These are phyloP conservation scores for Durio zibethinus DNA, from an alignment of 345 rosid species.

Conservation along the genomic window DNA sequence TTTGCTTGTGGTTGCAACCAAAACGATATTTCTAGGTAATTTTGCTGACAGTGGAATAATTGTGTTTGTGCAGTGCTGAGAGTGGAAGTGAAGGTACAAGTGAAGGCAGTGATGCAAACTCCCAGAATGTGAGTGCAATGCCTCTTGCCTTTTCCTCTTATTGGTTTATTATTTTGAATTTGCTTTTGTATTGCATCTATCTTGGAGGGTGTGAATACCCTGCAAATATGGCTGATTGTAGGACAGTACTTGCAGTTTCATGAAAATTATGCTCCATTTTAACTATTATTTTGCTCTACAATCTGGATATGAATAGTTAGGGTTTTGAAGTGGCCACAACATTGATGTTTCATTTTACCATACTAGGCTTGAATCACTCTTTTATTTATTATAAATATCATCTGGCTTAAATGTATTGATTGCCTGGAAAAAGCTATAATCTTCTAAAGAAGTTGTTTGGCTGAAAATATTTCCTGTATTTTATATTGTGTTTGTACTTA, in stretches of 20 bases:
- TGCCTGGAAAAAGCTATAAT: not conserved
- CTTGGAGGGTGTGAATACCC: not conserved
- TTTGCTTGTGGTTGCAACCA: constrained; percentile 3
- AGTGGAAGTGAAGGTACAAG: constrained; percentile 93
- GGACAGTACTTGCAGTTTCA: not conserved
- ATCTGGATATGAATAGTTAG: not conserved
- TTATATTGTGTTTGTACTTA: not conserved
- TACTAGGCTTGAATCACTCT: not conserved
- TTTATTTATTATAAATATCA: not conserved
- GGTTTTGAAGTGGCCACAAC: not conserved
- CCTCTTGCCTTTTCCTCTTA: constrained; percentile 2
- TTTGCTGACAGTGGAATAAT: constrained; percentile 26
- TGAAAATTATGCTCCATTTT: not conserved
- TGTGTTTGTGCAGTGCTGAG: constrained; percentile 57
- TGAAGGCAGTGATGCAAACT: constrained; percentile 95
- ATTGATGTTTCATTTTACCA: not conserved
- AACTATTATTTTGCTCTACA: not conserved
- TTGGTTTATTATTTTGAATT: not conserved
- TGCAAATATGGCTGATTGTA: not conserved
- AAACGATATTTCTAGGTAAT: not conserved
- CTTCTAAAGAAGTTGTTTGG: not conserved
- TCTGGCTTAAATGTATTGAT: not conserved
- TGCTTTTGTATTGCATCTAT: constrained; percentile 1
- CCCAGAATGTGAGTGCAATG: constrained; percentile 67
- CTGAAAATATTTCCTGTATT: not conserved